Conservation (phyloP, 305 asterid genomes). For the Ilex paraguariensis region DNA sequence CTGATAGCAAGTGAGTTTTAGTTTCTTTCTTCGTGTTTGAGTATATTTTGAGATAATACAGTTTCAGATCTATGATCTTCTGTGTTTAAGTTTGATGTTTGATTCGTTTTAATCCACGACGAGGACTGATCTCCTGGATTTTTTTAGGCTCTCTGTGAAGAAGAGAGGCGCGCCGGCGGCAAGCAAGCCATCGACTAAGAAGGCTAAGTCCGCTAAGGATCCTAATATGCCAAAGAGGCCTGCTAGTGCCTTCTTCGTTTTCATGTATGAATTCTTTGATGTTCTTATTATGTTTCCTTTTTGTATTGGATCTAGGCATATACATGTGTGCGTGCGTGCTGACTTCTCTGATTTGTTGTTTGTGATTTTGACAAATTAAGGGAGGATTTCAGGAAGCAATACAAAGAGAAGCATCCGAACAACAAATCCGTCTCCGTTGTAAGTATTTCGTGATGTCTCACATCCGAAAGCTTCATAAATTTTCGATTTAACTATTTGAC, state of each 20-base stretch:
- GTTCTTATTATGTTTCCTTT: too few species aligned
- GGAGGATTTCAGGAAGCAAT: conserved; percentile 76
- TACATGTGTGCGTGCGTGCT: background rate
- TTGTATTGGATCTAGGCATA: background rate
- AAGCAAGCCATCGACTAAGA: conserved; percentile 30
- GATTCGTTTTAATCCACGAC: too few species aligned
- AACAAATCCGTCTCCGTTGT: conserved; percentile 86
- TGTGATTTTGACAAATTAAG: conserved; percentile 22
- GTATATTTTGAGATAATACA: too few species aligned
- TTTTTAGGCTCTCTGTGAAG: conserved; percentile 66
- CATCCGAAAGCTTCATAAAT: too few species aligned
- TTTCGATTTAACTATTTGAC: too few species aligned
- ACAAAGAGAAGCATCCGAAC: conserved; percentile 67
- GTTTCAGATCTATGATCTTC: too few species aligned
- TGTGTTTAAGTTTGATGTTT: too few species aligned
- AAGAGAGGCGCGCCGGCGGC: conserved; percentile 31
- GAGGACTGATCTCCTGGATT: too few species aligned
- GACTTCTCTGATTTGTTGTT: background rate
- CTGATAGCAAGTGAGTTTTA: conserved; percentile 19
- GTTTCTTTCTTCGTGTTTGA: background rate
- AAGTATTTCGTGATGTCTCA: conserved; percentile 14
- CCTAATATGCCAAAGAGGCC: conserved; percentile 98
- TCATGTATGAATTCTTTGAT: conserved; percentile 46
- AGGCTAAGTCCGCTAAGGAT: conserved; percentile 68
- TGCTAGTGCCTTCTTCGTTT: conserved; percentile 87